A percentile compares a stretch with the other conserved stretches of the same genome.
These are phyloP conservation scores for Capsicum chinense DNA, from an alignment of 257 asterid genomes.

Conservation along the genomic window DNA sequence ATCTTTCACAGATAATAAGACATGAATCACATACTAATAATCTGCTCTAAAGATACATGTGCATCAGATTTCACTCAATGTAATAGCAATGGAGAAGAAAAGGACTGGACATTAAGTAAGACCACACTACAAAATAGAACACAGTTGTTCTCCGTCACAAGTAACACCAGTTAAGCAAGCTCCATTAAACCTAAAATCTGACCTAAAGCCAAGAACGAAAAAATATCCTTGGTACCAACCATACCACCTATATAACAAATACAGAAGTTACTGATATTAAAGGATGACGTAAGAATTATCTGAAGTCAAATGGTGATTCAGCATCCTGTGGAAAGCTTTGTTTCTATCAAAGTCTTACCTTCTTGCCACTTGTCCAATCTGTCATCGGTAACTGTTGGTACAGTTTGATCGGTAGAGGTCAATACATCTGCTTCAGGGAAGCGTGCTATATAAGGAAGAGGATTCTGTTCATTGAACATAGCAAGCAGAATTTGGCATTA, in stretches of 20 bases:
- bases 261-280: not conserved
- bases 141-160: not conserved
- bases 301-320: constrained; percentile 16
- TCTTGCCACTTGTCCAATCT: constrained; percentile 84
- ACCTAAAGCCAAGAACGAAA: not conserved
- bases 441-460: constrained; percentile 93
- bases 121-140: not conserved
- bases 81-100: not conserved
- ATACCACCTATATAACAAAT: not conserved
- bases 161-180: not conserved
- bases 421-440: constrained; percentile 97
- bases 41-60: not conserved
- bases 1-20: constrained; percentile 9
- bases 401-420: constrained; percentile 92
- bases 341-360: constrained; percentile 57
- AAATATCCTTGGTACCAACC: constrained; percentile 2
- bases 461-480: constrained; percentile 69
- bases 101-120: constrained; percentile 12
- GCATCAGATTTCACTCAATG: not conserved
- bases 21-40: constrained; percentile 6
- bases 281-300: constrained; percentile 17
- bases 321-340: constrained; percentile 30
- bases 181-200: not conserved
- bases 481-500: constrained; percentile 31
- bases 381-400: constrained; percentile 92